phyloP scores from a whole-genome alignment of 306 rosid species.

The Benincasa hispida region DNA sequence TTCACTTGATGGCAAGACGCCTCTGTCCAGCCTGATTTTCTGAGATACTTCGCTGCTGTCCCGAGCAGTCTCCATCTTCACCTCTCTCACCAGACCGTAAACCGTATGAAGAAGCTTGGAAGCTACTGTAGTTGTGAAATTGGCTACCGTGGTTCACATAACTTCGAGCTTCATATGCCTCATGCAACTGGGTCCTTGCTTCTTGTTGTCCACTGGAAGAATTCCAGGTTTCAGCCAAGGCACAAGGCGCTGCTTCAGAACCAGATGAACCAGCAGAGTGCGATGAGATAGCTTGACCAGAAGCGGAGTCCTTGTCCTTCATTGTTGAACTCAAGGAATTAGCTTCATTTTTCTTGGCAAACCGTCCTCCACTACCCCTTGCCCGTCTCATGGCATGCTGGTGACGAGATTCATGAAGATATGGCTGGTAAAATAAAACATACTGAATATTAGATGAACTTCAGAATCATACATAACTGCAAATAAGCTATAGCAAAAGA shows the following conservation, averaged over 20 bases:
- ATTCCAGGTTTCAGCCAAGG: slow-evolving; percentile 68
- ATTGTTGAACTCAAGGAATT: slow-evolving; percentile 28
- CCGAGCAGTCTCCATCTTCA: slow-evolving; percentile 59
- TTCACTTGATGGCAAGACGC: slow-evolving; percentile 74
- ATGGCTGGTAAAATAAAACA: slow-evolving; percentile 48
- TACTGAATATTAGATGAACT: slow-evolving; percentile 12
- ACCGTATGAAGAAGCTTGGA: slow-evolving; percentile 46
- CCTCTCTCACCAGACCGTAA: slow-evolving; percentile 45
- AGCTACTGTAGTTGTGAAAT: slow-evolving; percentile 31
- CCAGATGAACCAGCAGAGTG: slow-evolving; percentile 77
- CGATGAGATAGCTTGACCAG: slow-evolving; percentile 56
- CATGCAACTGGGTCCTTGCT: slow-evolving; percentile 14
- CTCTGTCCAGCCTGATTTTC: slow-evolving; percentile 48
- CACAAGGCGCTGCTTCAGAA: slow-evolving; percentile 58
- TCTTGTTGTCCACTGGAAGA: slow-evolving; percentile 47
- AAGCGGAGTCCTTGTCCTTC: slow-evolving; percentile 37
- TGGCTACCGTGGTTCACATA: slow-evolving; percentile 38
- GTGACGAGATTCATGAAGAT: slow-evolving; percentile 95
- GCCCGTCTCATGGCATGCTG: slow-evolving; percentile 97
- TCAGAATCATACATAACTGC: not conserved
- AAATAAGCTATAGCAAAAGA: not conserved
- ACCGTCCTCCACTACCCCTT: slow-evolving; percentile 93
- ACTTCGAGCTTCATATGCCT: slow-evolving; percentile 17
- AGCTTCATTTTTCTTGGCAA: slow-evolving; percentile 55
- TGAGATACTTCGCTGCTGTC: slow-evolving; percentile 51